Evolutionary conservation across 2,329 filamentous ascomycete genomes (phyloP), one percentile per base, ranked within the genome.

Genomic region (Stagonosporopsis rhizophila): DNA sequence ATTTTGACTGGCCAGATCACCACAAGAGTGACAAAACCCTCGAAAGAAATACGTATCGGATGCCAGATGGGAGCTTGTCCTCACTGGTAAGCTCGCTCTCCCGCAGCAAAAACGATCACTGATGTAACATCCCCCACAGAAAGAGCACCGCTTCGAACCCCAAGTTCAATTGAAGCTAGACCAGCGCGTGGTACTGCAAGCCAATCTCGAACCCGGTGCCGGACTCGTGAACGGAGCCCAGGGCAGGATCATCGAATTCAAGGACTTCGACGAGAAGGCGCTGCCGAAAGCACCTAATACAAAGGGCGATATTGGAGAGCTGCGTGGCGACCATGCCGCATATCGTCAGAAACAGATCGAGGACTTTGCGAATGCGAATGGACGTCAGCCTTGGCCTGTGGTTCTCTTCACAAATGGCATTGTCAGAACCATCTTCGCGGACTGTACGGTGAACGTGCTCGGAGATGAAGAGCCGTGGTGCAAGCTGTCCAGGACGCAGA

Each of bases 401-500:
- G 83, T 88, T 2, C 61, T 64, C 0, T 88, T 88, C 58, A 72
- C 79, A 25, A 85, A 85, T 52, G 80, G 80, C 0, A 6, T 41
- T 0, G 67, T 60, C 2, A 70, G 74, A 2, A 80, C 80, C 0
- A 83, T 88, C 23, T 81, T 77, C 32, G 79, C 85, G 0, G 77
- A 82, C 12, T 86, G 83, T 64, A 76, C 78, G 9, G 70, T 83
- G 25, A 79, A 75, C 17, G 75, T 82, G 48, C 59, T 83, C 0
- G 83, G 83, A 2, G 73, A 80, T 37, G 67, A 74, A 2, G 19
- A 67, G 45, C 82, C 83, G 0, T 82, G 81, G 59, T 81, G 78
- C 32, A 62, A 82, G 1, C 66, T 87, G 0, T 76, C 77, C 1
- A 78, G 87, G n/a, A 86, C 85, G 0, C 86, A 89, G 65, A 79